Evolutionary conservation across 164 flowering plant species (phyloP), one percentile per base, ranked within the genome.

Genomic region (Magnolia officinalis): DNA sequence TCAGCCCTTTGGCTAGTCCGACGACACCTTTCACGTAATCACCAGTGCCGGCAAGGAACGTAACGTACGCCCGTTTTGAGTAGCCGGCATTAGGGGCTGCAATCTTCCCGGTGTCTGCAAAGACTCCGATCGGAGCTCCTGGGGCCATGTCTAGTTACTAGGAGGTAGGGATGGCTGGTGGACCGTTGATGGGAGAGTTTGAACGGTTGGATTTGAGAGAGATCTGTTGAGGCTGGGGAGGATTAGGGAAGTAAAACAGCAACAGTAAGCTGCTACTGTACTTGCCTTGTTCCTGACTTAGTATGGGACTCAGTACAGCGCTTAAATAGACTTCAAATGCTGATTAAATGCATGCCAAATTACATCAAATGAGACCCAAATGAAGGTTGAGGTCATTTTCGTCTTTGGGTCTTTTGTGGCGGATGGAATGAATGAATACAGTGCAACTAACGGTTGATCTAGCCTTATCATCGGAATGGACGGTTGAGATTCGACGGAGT

Each of bases 251-350:
- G 79, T 70, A 72, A 79, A 69, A 64, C n/a, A 79, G 80, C 77
- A 82, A 8, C 76, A 7, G 51, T 59, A 19, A 72, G 67, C 82
- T 74, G 80, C 81, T 67, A 76, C 72, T 69, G 45, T 75, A 76
- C 84, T 75, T 70, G 73, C 83, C 81, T 77, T 76, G 73, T 81
- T 83, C 82, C 81, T 83, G 82, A 81, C 72, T 71, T 63, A 8
- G 24, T 11, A 26, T 74, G 24, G 29, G 13, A 26, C 74, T 24
- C 73, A 8, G 6, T 18, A 3, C n/a, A 26, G 45, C 61, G 68
- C 81, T 87, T 87, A 82, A 58, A 86, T 86, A 89, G 71, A 64
- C 66, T 52, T 76, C 29, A 81, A 80, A 85, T 78, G 81, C 68
- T 24, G 50, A 13, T 1, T 26, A 76, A 29, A 86, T 86, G 72